A percentile compares a stretch with the other conserved stretches of the same genome.
Conservation (phyloP, 2,329 filamentous ascomycete species). For the Pezizomycotina sp. region DNA sequence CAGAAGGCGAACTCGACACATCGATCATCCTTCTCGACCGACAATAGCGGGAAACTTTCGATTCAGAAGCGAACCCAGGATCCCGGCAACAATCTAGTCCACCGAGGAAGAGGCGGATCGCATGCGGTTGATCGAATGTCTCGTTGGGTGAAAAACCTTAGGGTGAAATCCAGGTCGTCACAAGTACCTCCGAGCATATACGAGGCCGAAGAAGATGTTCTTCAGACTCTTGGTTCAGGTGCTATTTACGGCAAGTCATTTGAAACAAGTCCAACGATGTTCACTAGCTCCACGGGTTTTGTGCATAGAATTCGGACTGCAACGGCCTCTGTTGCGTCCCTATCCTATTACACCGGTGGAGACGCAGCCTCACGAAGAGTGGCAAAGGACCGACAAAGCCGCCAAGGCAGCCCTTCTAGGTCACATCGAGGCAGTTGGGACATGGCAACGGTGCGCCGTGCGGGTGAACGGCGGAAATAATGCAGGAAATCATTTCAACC, state of each 20-base stretch:
- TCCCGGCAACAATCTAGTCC: too few relatives aligned
- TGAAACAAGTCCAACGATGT: slow-evolving; percentile 13
- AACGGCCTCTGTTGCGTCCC: slow-evolving; percentile 12
- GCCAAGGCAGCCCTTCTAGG: slow-evolving; percentile 4
- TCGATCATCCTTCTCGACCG: too few relatives aligned
- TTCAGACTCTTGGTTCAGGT: too few relatives aligned
- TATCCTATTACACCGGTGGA: slow-evolving; percentile 16
- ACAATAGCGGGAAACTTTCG: too few relatives aligned
- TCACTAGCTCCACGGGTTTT: slow-evolving; percentile 16
- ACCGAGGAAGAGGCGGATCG: too few relatives aligned
- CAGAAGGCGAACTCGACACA: too few relatives aligned
- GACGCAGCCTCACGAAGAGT: slow-evolving; percentile 10
- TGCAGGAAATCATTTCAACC: slow-evolving; percentile 15
- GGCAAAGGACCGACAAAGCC: slow-evolving; percentile 7
- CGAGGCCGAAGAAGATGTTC: too few relatives aligned
- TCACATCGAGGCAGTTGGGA: slow-evolving; percentile 11
- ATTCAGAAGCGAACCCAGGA: too few relatives aligned
- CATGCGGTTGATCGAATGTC: too few relatives aligned
- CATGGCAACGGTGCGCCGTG: slow-evolving; percentile 14
- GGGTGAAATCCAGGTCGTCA: slow-evolving; percentile 16
- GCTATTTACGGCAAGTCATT: slow-evolving; percentile 16
- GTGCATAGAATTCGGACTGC: slow-evolving; percentile 13
- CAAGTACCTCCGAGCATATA: slow-evolving; percentile 17
- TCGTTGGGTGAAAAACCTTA: slow-evolving; percentile 19
- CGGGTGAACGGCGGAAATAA: slow-evolving; percentile 16